Base-by-base conservation (phyloP, 805 yeast species). In the Limtongia smithiae region DNA sequence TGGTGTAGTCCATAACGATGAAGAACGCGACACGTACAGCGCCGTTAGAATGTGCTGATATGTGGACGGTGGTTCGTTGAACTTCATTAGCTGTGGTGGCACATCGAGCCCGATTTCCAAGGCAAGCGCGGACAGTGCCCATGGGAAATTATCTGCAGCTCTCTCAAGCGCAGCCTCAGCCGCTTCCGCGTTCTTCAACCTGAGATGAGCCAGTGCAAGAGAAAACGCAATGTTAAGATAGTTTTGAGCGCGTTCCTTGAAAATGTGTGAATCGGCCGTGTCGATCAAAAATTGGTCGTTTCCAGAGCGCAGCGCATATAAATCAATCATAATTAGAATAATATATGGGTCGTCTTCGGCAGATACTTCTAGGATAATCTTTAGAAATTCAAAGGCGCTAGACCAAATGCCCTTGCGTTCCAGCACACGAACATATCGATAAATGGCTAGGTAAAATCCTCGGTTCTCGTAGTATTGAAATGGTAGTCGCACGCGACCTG, bases 331-430 rank as follows among this genome's bases (percentile, higher is more conserved):
- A 61, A 83, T 82, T 55, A 95, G 74, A 11, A 83, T 88, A 20
- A 95, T 95, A 44, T 82, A 70, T 1, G 95, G 95, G 69, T 89
- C 96, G 1, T 80, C 74, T 1, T 95, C 95, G 34, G 65, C 67
- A 31, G 79, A 72, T 27, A 89, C 68, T 1, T 89, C 78, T 54
- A 85, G 70, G 41, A 88, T 69, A 4, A 82, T 71, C 63, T 85
- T 87, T 59, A 85, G 78, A 70, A 82, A 88, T 36, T 80, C 78
- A 37, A 85, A 74, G 0, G 95, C 95, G 0, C 96, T 88, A 50
- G 69, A 75, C 61, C 77, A 80, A 1, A 91, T 85, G 3, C 94
- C 85, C 60, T 86, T 77, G 59, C 84, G 88, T 1, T 88, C 84
- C 35, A 89, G 68, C 1, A 79, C 79, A 11, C 76, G 73, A 48